Evolutionary conservation across 2,329 filamentous ascomycete genomes (phyloP), one percentile per base, ranked within the genome.

Genomic region (Fusarium virguliforme): DNA sequence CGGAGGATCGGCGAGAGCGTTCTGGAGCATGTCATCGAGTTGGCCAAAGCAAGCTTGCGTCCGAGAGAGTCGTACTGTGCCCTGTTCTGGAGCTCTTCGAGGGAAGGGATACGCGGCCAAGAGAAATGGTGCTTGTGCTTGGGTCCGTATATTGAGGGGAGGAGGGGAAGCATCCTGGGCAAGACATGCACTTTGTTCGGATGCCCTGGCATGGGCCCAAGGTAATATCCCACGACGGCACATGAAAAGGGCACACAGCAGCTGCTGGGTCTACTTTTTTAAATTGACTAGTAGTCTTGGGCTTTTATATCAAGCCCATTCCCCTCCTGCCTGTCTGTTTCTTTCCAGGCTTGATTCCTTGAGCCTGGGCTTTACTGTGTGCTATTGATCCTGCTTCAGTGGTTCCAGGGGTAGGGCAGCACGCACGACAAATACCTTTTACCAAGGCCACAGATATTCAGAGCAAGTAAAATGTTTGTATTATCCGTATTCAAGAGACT

Each of bases 281-380:
- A n/a, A 50, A 50, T 30, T 50, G 43, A 18, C 26, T 15, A 30
- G 43, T 50, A 30, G 43, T 50, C 18, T n/a, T 22, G 38, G 28
- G 8, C 12, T 10, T 24, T 63, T 70, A 63, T 63, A 66, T 65
- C 40, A 64, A 67, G 26, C 7, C 22, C 12, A 59, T 37, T 35
- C 22, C 41, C 37, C 35, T 9, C 30, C 9, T 55, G 18, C 8
- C 6, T 37, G 34, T 28, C n/a, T 46, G 32, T 40, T 58, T 32
- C 15, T 28, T 7, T 35, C 26, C 22, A 41, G 32, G 24, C 37
- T 67, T 22, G 63, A 58, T 22, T 48, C 26, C n/a, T 28, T 15
- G 30, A 24, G 62, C 54, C 10, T 53, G 48, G 30, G 13, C 48
- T 13, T 2, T 34, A n/a, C 30, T 26, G 28, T 15, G 35, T 40